Conservation (phyloP, 1,284 basidiomycete genomes). For the Phellopilus nigrolimitatus region DNA sequence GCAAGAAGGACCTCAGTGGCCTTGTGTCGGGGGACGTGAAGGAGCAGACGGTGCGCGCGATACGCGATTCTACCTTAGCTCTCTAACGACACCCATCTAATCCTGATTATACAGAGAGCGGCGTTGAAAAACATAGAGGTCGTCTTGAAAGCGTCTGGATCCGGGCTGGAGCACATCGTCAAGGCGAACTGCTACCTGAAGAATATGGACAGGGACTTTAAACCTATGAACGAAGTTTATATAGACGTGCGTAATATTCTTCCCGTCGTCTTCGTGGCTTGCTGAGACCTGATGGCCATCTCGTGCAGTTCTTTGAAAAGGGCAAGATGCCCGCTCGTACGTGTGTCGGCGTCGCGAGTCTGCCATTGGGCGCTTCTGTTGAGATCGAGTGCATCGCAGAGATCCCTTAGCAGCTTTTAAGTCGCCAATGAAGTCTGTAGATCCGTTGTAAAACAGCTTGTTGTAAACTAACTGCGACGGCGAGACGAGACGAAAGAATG, state of each 20-base stretch:
- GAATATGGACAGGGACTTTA: conserved; percentile 47
- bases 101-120: conserved; percentile 35
- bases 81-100: conserved; percentile 6
- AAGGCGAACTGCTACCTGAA: conserved; percentile 60
- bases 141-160: conserved; percentile 58
- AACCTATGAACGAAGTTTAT: conserved; percentile 51
- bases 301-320: conserved; percentile 45
- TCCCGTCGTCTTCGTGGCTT: not conserved
- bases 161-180: conserved; percentile 50
- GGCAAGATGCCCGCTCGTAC: conserved; percentile 56
- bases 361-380: conserved; percentile 57
- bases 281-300: not conserved
- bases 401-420: too few relatives aligned
- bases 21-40: conserved; percentile 51
- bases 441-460: too few relatives aligned
- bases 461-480: too few relatives aligned
- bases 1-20: conserved; percentile 38
- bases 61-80: not conserved
- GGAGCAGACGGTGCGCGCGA: conserved; percentile 44
- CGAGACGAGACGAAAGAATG: too few relatives aligned
- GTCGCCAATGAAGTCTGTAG: too few relatives aligned
- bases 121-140: conserved; percentile 55
- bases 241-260: conserved; percentile 33
- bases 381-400: conserved; percentile 66
- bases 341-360: conserved; percentile 56